Evolutionary conservation across 495 filamentous ascomycete genomes (phyloP).

Genomic region (Xylaria flabelliformis): DNA sequence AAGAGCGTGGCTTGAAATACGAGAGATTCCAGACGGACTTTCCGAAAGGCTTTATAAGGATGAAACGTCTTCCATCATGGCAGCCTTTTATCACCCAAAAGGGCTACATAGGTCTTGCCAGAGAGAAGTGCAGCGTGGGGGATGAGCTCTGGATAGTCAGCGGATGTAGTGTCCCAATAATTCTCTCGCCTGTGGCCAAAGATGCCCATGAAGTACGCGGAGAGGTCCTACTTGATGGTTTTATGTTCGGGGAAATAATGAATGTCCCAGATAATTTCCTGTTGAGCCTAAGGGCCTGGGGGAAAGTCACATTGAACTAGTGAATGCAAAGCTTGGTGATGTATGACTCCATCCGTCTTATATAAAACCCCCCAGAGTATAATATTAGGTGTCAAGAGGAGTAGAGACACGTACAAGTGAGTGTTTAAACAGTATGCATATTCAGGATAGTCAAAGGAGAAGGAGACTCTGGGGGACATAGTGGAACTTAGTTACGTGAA

Average conservation of each 20-base stretch:
- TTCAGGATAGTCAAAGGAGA: too few relatives aligned
- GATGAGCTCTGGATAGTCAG: not conserved
- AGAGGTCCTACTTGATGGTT: not conserved
- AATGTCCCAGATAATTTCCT: not conserved
- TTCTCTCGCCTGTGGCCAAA: not conserved
- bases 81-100: not conserved
- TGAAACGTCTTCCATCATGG: not conserved
- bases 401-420: too few relatives aligned
- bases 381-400: too few relatives aligned
- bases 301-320: too few relatives aligned
- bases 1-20: not conserved
- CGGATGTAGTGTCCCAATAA: not conserved
- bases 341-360: too few relatives aligned
- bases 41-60: not conserved
- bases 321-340: too few relatives aligned
- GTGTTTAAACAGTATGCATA: too few relatives aligned
- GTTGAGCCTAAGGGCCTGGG: too few relatives aligned
- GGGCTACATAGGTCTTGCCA: not conserved
- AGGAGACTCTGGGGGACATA: too few relatives aligned
- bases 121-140: not conserved
- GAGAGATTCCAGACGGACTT: not conserved
- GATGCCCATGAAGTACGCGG: not conserved
- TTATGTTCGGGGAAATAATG: not conserved
- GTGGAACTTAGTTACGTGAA: too few relatives aligned
- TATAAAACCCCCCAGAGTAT: too few relatives aligned